Evolutionary conservation across 2,329 filamentous ascomycete species (phyloP).

Genomic region (Eutypella sp.): DNA sequence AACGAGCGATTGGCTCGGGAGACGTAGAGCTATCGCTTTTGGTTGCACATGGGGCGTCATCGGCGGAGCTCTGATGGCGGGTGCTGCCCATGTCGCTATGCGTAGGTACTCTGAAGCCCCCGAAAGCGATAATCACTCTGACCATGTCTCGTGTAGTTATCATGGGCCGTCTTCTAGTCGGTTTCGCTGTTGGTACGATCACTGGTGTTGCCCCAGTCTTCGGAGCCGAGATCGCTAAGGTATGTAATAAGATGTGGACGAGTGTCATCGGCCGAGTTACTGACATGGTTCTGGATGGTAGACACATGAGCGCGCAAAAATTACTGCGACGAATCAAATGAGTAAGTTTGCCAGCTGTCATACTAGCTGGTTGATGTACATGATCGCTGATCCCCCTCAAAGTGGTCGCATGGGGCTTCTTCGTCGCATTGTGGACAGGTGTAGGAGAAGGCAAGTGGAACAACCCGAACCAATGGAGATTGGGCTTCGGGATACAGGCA

Average conservation of each 20-base stretch:
- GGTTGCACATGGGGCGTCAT: slow-evolving; percentile 35
- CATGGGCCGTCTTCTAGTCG: slow-evolving; percentile 32
- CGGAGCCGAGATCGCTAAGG: slow-evolving; percentile 37
- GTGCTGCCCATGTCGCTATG: slow-evolving; percentile 35
- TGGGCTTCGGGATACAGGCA: slow-evolving; percentile 33
- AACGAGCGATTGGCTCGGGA: slow-evolving; percentile 32
- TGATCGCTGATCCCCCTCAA: not conserved
- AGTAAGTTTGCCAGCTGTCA: slow-evolving; percentile 20
- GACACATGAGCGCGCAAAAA: slow-evolving; percentile 33
- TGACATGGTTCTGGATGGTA: slow-evolving; percentile 2
- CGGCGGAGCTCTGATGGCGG: slow-evolving; percentile 35
- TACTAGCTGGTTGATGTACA: not conserved
- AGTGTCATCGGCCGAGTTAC: not conserved
- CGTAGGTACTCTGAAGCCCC: slow-evolving; percentile 19
- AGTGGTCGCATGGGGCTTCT: slow-evolving; percentile 39
- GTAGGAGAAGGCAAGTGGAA: slow-evolving; percentile 34
- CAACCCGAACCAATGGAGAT: slow-evolving; percentile 33
- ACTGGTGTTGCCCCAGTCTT: slow-evolving; percentile 37
- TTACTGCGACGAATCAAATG: slow-evolving; percentile 38
- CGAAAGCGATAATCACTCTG: not conserved
- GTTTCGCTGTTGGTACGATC: slow-evolving; percentile 35
- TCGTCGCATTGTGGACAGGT: slow-evolving; percentile 34
- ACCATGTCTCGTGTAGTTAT: slow-evolving; percentile 24
- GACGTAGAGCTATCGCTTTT: slow-evolving; percentile 35
- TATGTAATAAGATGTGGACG: slow-evolving; percentile 3